Evolutionary conservation across 116 monocot genomes (phyloP), one percentile per base, ranked within the genome.

Genomic region (Dioscorea cayenensis): DNA sequence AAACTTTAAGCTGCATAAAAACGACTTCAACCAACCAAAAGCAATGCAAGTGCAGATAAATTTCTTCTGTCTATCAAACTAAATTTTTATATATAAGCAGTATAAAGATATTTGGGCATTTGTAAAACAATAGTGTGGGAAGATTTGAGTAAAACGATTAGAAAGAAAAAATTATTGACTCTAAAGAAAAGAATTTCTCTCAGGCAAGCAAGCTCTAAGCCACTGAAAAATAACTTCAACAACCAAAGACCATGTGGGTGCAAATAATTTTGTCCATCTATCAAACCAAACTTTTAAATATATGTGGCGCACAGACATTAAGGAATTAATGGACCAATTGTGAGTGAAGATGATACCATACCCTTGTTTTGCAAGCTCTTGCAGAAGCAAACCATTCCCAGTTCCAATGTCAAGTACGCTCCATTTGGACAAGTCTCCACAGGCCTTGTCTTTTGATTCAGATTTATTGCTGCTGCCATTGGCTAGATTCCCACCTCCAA

Each of bases 301-400:
- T 14, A 52, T 0, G 1, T 16, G 18, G 13, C 52, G 6, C 16
- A 52, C 13, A 52, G 52, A 16, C 3, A 52, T 13, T 52, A 3
- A 18, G 12, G 18, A 52, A 13, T 52, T 16, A 14, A 13, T 3
- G 14, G 5, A 55, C 10, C n/a, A n/a, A 55, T 18, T 0, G 55
- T 55, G 55, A n/a, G 16, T 11, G 5, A 55, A 55, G 55, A 20
- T 23, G 25, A 62, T 20, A 21, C 3, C 18, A 23, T 28, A 96
- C 96, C 96, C 96, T 76, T 83, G 84, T 77, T 92, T 96, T 70
- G 88, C 90, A 72, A 96, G 81, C 64, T 90, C 88, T 61, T 96
- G 96, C 63, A 96, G 76, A 70, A 96, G 86, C 27, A 96, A 76
- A 67, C 96, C 96, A 77, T 96, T 96, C 63, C 96, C 96, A 70